Conservation (phyloP, 192 early-diverging fungal genomes). For the Coemansia sp. region DNA sequence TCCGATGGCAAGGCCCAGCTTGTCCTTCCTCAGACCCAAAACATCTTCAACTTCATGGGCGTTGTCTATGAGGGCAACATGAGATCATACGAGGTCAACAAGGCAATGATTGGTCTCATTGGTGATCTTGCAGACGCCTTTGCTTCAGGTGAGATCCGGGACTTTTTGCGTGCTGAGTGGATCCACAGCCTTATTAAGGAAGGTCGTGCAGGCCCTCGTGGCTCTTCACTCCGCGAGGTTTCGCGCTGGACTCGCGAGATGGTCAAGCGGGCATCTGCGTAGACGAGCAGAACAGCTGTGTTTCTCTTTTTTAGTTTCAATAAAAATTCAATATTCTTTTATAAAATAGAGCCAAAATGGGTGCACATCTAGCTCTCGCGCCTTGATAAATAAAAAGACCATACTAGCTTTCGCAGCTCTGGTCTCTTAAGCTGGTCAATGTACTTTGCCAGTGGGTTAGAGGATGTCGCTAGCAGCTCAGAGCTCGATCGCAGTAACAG, state of each 20-base stretch:
- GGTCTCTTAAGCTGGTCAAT: slow-evolving; percentile 26
- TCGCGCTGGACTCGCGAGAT: slow-evolving; percentile 52
- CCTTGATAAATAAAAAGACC: slow-evolving; percentile 30
- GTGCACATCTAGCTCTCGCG: slow-evolving; percentile 4
- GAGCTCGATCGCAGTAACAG: slow-evolving; percentile 29
- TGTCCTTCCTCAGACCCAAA: slow-evolving; percentile 59
- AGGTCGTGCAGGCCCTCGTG: slow-evolving; percentile 60
- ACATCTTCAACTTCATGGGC: slow-evolving; percentile 79
- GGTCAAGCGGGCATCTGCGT: slow-evolving; percentile 49
- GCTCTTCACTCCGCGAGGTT: slow-evolving; percentile 31
- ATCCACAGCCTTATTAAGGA: slow-evolving; percentile 73
- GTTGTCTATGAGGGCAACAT: slow-evolving; percentile 62
- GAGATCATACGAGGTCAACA: slow-evolving; percentile 65
- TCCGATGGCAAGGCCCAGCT: slow-evolving; percentile 63
- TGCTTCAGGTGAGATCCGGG: slow-evolving; percentile 67
- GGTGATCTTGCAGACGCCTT: slow-evolving; percentile 95
- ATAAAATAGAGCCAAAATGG: not conserved
- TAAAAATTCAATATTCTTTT: not conserved
- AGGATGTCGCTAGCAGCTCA: slow-evolving; percentile 20
- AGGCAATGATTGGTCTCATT: slow-evolving; percentile 82
- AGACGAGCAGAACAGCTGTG: not conserved
- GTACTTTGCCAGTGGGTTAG: slow-evolving; percentile 40
- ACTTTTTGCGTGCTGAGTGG: slow-evolving; percentile 71
- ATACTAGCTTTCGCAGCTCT: slow-evolving; percentile 40
- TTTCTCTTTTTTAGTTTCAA: not conserved